Evolutionary conservation across 2,329 filamentous ascomycete species (phyloP).

Genomic region (Fusarium gaditjirri): DNA sequence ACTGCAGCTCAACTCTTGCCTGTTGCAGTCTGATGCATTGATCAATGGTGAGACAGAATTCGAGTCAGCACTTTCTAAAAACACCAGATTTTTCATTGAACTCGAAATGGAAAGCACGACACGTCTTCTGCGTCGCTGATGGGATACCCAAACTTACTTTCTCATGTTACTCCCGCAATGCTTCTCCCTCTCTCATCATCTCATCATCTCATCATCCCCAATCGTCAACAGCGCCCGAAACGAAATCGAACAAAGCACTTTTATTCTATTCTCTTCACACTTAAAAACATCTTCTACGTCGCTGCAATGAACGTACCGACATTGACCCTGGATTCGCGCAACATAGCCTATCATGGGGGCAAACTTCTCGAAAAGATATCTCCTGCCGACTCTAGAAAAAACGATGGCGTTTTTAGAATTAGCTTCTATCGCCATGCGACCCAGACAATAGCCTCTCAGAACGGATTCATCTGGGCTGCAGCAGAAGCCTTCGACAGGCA

Average conservation of each 20-base stretch:
- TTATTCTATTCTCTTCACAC: background rate
- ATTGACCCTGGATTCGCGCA: fast-evolving
- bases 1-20: background rate
- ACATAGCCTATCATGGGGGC: background rate
- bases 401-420: background rate
- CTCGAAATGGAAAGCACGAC: background rate
- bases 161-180: fast-evolving
- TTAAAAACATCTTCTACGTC: background rate
- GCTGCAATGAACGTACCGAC: background rate
- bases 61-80: background rate
- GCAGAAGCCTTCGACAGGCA: background rate
- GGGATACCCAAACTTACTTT: fast-evolving
- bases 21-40: fast-evolving
- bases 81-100: fast-evolving
- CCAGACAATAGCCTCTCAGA: background rate
- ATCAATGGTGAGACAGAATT: background rate
- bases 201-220: background rate
- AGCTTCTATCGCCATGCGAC: background rate
- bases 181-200: background rate
- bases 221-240: background rate
- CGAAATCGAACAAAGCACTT: background rate
- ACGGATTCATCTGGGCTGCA: background rate
- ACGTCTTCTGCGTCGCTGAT: fast-evolving
- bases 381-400: fast-evolving
- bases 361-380: background rate